phyloP scores from a whole-genome alignment of 106 monocot genomes.

The Dendrobium catenatum region DNA sequence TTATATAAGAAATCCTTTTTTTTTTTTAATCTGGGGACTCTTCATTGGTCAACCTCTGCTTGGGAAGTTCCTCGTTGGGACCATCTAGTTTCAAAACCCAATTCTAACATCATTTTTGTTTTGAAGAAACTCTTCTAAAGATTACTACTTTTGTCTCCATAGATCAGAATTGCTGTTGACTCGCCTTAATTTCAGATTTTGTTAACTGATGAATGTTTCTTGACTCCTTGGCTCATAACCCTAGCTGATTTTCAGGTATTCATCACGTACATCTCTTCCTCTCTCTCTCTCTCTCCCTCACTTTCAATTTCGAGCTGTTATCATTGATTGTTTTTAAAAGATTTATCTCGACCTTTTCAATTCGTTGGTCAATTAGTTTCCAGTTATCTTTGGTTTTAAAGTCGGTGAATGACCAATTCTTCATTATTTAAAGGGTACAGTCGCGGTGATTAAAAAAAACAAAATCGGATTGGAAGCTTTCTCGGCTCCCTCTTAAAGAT shows the following conservation, averaged over 20 bases:
- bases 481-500: neutral
- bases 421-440: neutral
- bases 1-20: neutral
- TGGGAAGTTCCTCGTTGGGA: neutral
- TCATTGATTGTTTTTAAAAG: neutral
- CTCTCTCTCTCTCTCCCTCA: neutral
- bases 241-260: neutral
- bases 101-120: neutral
- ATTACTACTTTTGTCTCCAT: conserved; percentile 1
- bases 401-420: neutral
- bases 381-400: neutral
- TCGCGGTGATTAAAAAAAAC: neutral
- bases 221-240: neutral
- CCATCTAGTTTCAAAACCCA: neutral
- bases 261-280: neutral
- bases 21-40: neutral
- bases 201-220: neutral
- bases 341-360: neutral
- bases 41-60: conserved; percentile 2
- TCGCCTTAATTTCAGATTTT: neutral
- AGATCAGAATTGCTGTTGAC: neutral
- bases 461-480: neutral
- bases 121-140: neutral
- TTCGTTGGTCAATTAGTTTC: neutral
- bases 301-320: neutral